Base-by-base conservation (phyloP, 345 rosid species). In the Orychophragmus violaceus region DNA sequence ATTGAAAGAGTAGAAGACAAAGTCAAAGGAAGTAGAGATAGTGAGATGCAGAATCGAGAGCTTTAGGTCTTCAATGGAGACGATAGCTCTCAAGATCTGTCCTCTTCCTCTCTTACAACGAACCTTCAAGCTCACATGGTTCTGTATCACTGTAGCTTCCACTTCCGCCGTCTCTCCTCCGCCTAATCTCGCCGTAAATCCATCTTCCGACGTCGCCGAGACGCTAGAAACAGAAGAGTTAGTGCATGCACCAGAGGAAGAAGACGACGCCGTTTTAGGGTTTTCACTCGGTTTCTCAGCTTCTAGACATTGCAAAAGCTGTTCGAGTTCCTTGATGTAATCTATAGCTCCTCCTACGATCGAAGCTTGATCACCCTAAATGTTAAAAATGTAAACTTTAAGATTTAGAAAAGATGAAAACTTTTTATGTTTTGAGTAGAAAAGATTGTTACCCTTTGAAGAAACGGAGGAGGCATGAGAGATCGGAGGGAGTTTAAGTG, bases 291-390 rank as follows among this genome's bases (percentile, higher is more conserved):
- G 71, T 74, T 79, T 85, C 66, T 79, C 78, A 5, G 76, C 77
- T 25, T 88, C 88, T 14, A 84, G 76, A n/a, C 85, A 76, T 50
- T 77, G 87, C 6, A 84, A 72, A 55, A 84, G 82, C 64, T 86
- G 92, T 77, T 88, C 96, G 0, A 88, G 83, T 19, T 84, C 90
- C 77, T 84, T 88, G 33, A 86, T 90, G 23, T 84, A 88, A 75
- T 88, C 88, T 72, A 88, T 88, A 76, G 96, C 91, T 25, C 96
- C 91, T 53, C 91, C 96, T 12, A 86, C 77, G 1, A 86, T 79
- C 3, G 92, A 88, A 13, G 96, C 96, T 70, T 88, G 96, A 71
- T 88, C 96, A 36, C 96, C 88, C 95, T 88, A 48, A n/a, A 46
- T 2, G 13, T 46, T 19, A 10, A 21, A 46, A 3, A 46, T 18